Conservation (phyloP, 352 stramenopile species). For the Phytophthora rubi region DNA sequence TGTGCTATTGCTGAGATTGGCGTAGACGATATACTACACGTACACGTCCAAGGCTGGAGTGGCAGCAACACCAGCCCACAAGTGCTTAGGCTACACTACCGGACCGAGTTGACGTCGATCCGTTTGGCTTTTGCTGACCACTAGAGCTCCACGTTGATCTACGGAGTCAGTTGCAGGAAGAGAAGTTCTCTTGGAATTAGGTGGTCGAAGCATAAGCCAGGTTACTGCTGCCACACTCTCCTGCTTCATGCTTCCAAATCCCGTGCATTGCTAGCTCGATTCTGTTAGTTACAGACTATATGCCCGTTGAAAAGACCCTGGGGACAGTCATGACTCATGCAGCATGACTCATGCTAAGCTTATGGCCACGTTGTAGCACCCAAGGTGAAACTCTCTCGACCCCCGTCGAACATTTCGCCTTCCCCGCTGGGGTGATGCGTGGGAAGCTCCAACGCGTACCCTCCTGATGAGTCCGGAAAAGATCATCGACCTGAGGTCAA, state of each 20-base stretch:
- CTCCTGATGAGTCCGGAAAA: background rate
- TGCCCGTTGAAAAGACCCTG: background rate
- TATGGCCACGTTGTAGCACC: slow-evolving; percentile 4
- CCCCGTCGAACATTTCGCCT: background rate
- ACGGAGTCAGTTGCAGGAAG: background rate
- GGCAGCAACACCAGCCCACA: too few species aligned
- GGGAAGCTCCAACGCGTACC: background rate
- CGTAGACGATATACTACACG: too few species aligned
- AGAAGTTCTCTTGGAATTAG: background rate
- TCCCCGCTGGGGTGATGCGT: background rate
- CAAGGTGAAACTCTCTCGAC: slow-evolving; percentile 20
- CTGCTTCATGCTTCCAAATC: background rate
- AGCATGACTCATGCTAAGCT: too few species aligned
- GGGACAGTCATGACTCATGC: background rate
- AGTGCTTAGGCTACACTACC: background rate
- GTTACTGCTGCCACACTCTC: background rate
- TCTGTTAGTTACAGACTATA: slow-evolving; percentile 2
- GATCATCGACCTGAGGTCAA: background rate
- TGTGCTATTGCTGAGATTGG: background rate
- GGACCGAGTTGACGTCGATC: background rate
- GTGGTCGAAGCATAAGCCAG: background rate
- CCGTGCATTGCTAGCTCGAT: slow-evolving; percentile 3
- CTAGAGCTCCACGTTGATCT: background rate
- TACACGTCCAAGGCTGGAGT: background rate
- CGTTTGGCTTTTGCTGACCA: background rate